Evolutionary conservation across 1,284 basidiomycete genomes (phyloP), one percentile per base, ranked within the genome.

Genomic region (Apiotrichum brassicae): DNA sequence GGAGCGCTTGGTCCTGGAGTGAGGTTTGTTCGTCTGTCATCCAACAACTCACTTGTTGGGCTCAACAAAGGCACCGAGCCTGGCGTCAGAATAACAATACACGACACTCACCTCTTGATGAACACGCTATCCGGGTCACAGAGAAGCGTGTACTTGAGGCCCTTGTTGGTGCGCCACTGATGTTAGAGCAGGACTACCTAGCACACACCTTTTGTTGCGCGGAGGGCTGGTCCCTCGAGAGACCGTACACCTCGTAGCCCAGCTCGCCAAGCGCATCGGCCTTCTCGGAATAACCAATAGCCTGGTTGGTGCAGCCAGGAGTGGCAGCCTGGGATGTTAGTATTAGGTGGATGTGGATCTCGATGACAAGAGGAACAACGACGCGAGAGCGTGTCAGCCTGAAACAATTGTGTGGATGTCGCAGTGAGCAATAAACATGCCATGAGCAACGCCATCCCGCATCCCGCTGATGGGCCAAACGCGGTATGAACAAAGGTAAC

Each of bases 251-350:
- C 36, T 79, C 78, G 73, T 84, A 95, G 40, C 82, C 78, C 47
- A 79, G 66, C 6, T 79, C 75, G 3, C 78, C 76, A 67, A 93
- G 92, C 57, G 87, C 83, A 8, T 81, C 77, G 69, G 86, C 86
- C 39, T 76, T 76, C 69, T 95, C 91, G 30, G 91, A 81, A 77
- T 85, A 93, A 4, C 83, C 86, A 66, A 90, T 93, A 0, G 90
- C 90, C 70, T 94, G 90, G 32, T 75, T 84, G 3, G 88, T 92
- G 75, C 89, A 92, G 32, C 88, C 87, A 42, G 85, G 64, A 2
- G 63, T 63, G 52, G 67, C 63, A 12, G 87, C 89, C 63, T 64
- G 30, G n/a, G n/a, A 26, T n/a, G n/a, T 19, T 19, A 23, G 6
- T n/a, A n/a, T n/a, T n/a, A n/a, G n/a, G n/a, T n/a, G n/a, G n/a